Evolutionary conservation across 2,329 filamentous ascomycete species (phyloP).

Genomic region (Xylaria multiplex): DNA sequence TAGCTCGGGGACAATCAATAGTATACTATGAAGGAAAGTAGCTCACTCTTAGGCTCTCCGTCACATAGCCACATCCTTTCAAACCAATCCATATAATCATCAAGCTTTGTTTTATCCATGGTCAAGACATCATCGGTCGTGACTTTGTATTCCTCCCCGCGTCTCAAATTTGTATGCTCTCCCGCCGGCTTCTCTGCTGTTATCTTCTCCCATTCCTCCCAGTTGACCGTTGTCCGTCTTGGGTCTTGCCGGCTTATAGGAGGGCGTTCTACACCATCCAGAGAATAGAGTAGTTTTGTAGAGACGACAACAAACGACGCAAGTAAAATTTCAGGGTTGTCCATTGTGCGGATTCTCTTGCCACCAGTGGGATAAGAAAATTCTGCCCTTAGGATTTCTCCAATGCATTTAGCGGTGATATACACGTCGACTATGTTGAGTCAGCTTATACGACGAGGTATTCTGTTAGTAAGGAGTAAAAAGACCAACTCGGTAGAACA

Average conservation of each 20-base stretch:
- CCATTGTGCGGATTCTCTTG: slow-evolving; percentile 58
- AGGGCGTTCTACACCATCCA: slow-evolving; percentile 67
- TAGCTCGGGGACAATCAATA: neutral
- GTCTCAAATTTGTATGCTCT: slow-evolving; percentile 36
- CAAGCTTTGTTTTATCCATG: slow-evolving; percentile 69
- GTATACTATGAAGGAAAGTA: neutral
- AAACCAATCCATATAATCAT: slow-evolving; percentile 84
- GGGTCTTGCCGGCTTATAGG: slow-evolving; percentile 64
- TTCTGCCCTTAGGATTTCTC: slow-evolving; percentile 59
- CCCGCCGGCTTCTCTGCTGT: slow-evolving; percentile 52
- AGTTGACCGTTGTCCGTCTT: slow-evolving; percentile 72
- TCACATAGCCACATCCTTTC: slow-evolving; percentile 70
- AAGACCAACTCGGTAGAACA: slow-evolving; percentile 72
- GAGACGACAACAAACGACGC: slow-evolving; percentile 77
- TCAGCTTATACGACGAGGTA: slow-evolving; percentile 42
- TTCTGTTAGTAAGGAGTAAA: neutral
- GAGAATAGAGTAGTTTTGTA: slow-evolving; percentile 81
- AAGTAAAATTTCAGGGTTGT: slow-evolving; percentile 80
- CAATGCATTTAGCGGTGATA: slow-evolving; percentile 66
- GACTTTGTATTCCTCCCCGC: slow-evolving; percentile 47
- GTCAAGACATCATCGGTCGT: slow-evolving; percentile 48
- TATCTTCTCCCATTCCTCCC: slow-evolving; percentile 72
- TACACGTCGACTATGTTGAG: slow-evolving; percentile 69
- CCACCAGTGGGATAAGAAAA: slow-evolving; percentile 67
- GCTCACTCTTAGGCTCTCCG: slow-evolving; percentile 52